A percentile compares a stretch with the other conserved stretches of the same genome.
Evolutionary conservation across 441 rosid species (phyloP).

Genomic region (Gossypium lobatum): DNA sequence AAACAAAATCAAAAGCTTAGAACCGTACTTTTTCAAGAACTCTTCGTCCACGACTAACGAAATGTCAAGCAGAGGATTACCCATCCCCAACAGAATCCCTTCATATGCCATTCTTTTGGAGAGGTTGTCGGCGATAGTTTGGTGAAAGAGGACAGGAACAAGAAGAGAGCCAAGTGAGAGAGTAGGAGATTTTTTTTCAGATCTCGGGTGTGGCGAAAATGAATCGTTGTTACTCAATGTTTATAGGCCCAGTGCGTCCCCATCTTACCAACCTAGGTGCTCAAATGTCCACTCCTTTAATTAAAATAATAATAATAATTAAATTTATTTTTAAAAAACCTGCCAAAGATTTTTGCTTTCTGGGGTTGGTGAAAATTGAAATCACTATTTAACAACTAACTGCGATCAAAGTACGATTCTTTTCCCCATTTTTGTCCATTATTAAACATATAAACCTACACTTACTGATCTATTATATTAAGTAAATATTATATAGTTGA

Average conservation of each 20-base stretch:
- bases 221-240: neutral
- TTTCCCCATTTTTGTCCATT: neutral
- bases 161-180: neutral
- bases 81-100: conserved; percentile 79
- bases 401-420: neutral
- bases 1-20: neutral
- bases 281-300: neutral
- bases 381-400: neutral
- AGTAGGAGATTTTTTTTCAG: neutral
- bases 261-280: conserved; percentile 14
- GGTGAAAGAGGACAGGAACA: neutral
- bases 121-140: neutral
- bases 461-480: neutral
- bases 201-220: neutral
- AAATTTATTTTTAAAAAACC: neutral
- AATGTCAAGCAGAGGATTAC: conserved; percentile 93
- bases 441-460: neutral
- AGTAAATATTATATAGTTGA: neutral
- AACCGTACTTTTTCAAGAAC: conserved; percentile 54
- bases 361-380: neutral
- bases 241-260: conserved; percentile 5
- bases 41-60: conserved; percentile 81
- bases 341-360: neutral
- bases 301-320: neutral
- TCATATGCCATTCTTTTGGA: conserved; percentile 44